A percentile compares a stretch with the other conserved stretches of the same genome.
Evolutionary conservation across 306 rosid genomes (phyloP).

Genomic region (Herpetospermum pedunculosum): DNA sequence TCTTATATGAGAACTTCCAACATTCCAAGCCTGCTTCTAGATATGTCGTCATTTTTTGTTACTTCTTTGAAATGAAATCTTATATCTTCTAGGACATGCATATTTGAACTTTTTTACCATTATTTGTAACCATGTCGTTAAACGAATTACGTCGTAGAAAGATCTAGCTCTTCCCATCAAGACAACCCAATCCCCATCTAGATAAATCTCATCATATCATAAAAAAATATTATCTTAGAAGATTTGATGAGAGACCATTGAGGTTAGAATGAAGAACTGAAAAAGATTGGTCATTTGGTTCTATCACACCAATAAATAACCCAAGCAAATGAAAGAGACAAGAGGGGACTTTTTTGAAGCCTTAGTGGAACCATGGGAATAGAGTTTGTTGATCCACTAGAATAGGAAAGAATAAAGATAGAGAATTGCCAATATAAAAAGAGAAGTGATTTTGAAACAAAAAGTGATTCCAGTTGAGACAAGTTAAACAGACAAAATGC

Average conservation of each 20-base stretch:
- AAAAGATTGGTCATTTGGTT: background rate
- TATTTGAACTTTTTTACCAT: background rate
- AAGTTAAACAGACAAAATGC: background rate
- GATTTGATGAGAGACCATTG: background rate
- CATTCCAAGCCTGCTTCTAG: background rate
- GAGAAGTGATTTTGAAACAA: background rate
- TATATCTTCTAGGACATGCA: background rate
- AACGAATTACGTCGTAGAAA: background rate
- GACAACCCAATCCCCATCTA: background rate
- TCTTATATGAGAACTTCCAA: background rate
- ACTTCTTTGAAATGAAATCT: background rate
- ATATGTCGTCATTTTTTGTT: background rate
- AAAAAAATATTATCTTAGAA: background rate
- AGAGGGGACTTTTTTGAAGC: background rate
- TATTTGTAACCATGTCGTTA: background rate
- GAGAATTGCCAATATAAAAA: background rate
- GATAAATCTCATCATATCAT: background rate
- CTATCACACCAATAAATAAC: background rate
- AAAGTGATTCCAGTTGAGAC: background rate
- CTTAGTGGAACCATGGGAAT: background rate
- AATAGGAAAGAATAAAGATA: background rate
- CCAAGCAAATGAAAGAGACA: conserved; percentile 1
- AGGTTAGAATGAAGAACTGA: background rate
- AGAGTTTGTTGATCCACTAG: background rate
- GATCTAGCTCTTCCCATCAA: background rate